A percentile compares a stretch with the other conserved stretches of the same genome.
Evolutionary conservation across 2,329 filamentous ascomycete species (phyloP).

Genomic region (Leptographium procerum): DNA sequence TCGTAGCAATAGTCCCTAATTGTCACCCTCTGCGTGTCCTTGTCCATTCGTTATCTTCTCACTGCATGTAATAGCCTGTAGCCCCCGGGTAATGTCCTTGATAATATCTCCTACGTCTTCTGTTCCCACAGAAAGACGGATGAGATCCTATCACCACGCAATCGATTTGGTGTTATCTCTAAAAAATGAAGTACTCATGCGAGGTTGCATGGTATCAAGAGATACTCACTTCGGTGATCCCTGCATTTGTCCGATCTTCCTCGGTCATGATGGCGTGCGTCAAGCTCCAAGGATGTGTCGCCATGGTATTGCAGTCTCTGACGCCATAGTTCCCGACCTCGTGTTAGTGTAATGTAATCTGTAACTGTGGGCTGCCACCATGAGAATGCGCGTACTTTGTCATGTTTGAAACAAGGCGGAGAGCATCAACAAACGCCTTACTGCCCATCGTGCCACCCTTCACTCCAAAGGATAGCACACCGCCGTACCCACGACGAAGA

Average conservation of each 20-base stretch:
- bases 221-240: too few species aligned
- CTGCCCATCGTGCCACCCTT: constrained; percentile 71
- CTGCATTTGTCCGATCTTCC: constrained; percentile 41
- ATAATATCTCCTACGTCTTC: too few species aligned
- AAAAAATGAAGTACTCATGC: too few species aligned
- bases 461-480: constrained; percentile 83
- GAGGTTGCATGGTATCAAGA: too few species aligned
- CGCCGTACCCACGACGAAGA: constrained; percentile 71
- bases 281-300: constrained; percentile 50
- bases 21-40: too few species aligned
- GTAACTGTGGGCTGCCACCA: not conserved
- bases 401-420: constrained; percentile 92
- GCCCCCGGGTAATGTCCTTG: too few species aligned
- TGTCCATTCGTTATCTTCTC: too few species aligned
- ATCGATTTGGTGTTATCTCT: constrained; percentile 39
- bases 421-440: constrained; percentile 71
- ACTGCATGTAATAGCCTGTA: too few species aligned
- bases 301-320: too few species aligned
- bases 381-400: constrained; percentile 69
- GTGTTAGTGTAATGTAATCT: too few species aligned
- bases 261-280: constrained; percentile 85
- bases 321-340: too few species aligned
- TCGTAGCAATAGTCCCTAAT: too few species aligned
- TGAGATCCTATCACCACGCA: constrained; percentile 78
- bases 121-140: constrained; percentile 77